Percentiles rank a stretch among this genome's conserved stretches.
Evolutionary conservation across 139 green algal species (phyloP).

Genomic region (Cymbomonas tetramitiformis): DNA sequence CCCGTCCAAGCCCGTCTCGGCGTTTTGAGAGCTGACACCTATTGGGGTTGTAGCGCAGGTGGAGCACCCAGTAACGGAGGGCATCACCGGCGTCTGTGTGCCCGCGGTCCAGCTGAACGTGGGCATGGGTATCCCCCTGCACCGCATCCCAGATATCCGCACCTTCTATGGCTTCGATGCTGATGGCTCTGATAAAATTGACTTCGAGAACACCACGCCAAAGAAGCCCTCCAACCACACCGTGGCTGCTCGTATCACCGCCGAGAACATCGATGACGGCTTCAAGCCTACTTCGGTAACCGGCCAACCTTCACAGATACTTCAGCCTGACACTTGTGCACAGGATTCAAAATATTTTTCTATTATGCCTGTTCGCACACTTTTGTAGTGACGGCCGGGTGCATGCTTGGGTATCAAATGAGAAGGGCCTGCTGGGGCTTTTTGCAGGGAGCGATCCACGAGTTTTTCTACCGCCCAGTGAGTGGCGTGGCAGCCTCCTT

Average conservation of each 20-base stretch:
- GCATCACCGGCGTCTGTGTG: conserved; percentile 85
- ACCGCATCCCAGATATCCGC: conserved; percentile 65
- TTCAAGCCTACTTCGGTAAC: conserved; percentile 96
- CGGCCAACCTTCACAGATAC: too few species aligned
- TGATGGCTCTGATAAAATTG: conserved; percentile 35
- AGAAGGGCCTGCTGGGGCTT: too few species aligned
- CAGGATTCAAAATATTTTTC: too few species aligned
- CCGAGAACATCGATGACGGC: conserved; percentile 81
- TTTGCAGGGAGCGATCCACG: conserved; percentile 46
- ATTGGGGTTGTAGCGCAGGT: too few species aligned
- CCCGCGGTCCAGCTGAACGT: conserved; percentile 79
- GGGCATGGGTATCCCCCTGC: conserved; percentile 79
- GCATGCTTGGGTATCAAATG: too few species aligned
- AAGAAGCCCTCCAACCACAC: conserved; percentile 47
- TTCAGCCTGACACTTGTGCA: too few species aligned
- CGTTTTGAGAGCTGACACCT: too few species aligned
- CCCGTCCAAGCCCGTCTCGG: too few species aligned
- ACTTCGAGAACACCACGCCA: conserved; percentile 42
- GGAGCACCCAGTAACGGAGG: conserved; percentile 96
- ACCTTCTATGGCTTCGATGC: conserved; percentile 37
- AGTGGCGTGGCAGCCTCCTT: conserved; percentile 94
- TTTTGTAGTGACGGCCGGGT: too few species aligned
- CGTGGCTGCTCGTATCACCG: conserved; percentile 78
- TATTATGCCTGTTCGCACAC: too few species aligned
- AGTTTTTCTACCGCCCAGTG: conserved; percentile 66